Evolutionary conservation across 2,329 filamentous ascomycete species (phyloP), one percentile per base, ranked within the genome.

Genomic region (Aspergillus pseudotamarii): DNA sequence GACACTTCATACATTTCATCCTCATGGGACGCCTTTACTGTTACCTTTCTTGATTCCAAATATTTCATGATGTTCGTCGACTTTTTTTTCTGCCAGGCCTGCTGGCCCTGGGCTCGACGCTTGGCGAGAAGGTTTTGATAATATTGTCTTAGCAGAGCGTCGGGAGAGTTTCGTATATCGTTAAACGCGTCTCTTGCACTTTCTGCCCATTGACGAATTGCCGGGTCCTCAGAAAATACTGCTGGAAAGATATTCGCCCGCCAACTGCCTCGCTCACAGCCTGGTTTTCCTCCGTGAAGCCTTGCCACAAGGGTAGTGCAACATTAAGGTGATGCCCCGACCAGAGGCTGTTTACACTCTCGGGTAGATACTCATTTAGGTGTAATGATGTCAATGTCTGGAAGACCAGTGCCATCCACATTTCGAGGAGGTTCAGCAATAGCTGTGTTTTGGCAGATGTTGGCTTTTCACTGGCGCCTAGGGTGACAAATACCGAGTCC

Each of bases 261-360:
- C 38, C 19, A 43, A 43, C 19, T n/a, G 38, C 38, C 19, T n/a
- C 19, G 19, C 38, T 9, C 3, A 10, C n/a, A n/a, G 16, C 38
- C n/a, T 43, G 38, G n/a, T 43, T 6, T 2, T 43, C 19, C 2
- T 43, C n/a, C 8, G 54, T 59, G 30, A 59, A 59, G 21, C 46
- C 45, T 41, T 63, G 60, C 63, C 60, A 65, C 23, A 65, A 32
- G n/a, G 65, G 65, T 38, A 60, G 56, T 28, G 59, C 61, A 30
- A 67, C 57, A 45, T 67, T 62, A 4, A 67, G 56, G 50, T 67
- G 59, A 41, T 48, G 41, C 11, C 65, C 61, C 10, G 53, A 34
- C 57, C 60, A 67, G 6, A 58, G 21, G 4, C 16, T 36, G 1
- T 36, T 46, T 3, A 58, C 32, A 21, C 8, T 23, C 21, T 54